Evolutionary conservation across 441 rosid species (phyloP).

Genomic region (Sinapis alba): DNA sequence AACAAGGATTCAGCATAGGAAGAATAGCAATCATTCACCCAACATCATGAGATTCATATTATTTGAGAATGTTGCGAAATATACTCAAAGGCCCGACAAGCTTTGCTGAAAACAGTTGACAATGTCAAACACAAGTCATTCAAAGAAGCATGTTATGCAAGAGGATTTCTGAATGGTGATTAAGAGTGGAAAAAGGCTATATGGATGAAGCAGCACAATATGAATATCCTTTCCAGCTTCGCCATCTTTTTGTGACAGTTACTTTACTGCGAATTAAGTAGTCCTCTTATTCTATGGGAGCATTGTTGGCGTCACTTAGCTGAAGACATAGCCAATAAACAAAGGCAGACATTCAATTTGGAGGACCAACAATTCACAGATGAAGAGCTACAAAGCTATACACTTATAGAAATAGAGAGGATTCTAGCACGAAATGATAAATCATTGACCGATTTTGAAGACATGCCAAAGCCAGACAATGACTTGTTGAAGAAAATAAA

Average conservation of each 20-base stretch:
- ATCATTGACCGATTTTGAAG: background rate
- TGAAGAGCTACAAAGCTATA: background rate
- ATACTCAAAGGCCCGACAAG: background rate
- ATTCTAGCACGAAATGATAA: background rate
- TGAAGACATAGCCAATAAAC: background rate
- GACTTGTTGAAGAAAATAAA: background rate
- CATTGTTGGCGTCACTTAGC: conserved; percentile 5
- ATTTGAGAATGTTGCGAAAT: background rate
- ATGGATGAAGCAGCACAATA: background rate
- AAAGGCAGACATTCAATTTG: background rate
- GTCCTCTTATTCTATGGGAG: background rate
- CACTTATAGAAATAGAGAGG: background rate
- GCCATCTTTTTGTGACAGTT: background rate
- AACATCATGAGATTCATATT: background rate
- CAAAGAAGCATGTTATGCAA: background rate
- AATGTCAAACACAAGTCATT: background rate
- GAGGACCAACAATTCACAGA: background rate
- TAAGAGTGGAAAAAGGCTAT: background rate
- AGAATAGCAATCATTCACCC: conserved; percentile 5
- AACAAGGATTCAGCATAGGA: background rate
- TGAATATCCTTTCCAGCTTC: background rate
- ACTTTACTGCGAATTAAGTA: background rate
- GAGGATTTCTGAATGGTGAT: background rate
- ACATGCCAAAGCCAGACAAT: background rate
- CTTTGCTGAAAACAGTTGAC: background rate